Conservation (phyloP, 768 basidiomycete genomes). For the Lepiota venenata region DNA sequence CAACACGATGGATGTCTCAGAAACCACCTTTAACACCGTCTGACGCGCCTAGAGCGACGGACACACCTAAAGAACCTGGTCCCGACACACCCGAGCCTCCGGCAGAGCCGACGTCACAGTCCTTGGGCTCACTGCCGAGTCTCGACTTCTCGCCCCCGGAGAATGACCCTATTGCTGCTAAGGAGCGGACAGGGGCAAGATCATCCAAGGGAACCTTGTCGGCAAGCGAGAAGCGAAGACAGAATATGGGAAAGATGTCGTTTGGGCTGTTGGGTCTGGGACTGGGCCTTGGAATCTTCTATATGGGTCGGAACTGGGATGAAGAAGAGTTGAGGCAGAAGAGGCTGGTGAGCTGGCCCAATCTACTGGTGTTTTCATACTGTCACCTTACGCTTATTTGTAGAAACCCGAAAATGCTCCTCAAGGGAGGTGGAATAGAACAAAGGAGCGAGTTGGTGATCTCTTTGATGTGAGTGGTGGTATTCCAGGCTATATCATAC, state of each 20-base stretch:
- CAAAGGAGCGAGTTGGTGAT: slow-evolving; percentile 55
- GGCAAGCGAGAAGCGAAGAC: slow-evolving; percentile 70
- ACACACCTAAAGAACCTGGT: slow-evolving; percentile 12
- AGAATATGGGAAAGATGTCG: slow-evolving; percentile 51
- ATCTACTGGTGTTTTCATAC: neutral
- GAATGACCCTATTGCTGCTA: slow-evolving; percentile 32
- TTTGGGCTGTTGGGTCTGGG: slow-evolving; percentile 53
- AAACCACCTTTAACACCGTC: slow-evolving; percentile 18
- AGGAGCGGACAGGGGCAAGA: slow-evolving; percentile 64
- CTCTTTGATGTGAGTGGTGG: slow-evolving; percentile 60
- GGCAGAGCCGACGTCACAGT: slow-evolving; percentile 13
- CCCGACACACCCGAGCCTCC: slow-evolving; percentile 19
- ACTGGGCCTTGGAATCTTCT: slow-evolving; percentile 52
- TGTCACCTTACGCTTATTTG: neutral
- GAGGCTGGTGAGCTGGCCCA: slow-evolving; percentile 48
- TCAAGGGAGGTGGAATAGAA: slow-evolving; percentile 61
- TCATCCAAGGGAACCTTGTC: slow-evolving; percentile 79
- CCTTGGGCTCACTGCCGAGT: slow-evolving; percentile 35
- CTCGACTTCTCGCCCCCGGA: slow-evolving; percentile 66
- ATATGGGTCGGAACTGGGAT: slow-evolving; percentile 80
- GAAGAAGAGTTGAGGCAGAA: slow-evolving; percentile 63
- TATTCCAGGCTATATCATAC: neutral
- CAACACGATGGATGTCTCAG: slow-evolving; percentile 34
- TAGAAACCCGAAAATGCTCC: slow-evolving; percentile 61
- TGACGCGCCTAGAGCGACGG: slow-evolving; percentile 9